Conservation (phyloP, 2,329 filamentous ascomycete genomes). For the Mariannaea elegans region DNA sequence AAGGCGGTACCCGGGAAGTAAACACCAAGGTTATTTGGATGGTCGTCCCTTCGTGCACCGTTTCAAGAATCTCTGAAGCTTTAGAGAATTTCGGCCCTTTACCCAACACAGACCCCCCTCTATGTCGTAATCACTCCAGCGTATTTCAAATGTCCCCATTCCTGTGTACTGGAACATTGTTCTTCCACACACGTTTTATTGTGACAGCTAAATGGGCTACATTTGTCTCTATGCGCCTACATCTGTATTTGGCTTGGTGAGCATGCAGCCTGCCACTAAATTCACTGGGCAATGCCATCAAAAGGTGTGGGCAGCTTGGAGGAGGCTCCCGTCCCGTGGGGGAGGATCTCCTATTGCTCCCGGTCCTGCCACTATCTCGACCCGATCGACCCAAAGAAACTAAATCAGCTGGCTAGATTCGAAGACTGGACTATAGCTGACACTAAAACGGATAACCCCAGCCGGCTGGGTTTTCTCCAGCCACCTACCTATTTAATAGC, state of each 20-base stretch:
- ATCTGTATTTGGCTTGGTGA: conserved; percentile 7
- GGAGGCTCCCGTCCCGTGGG: conserved; percentile 2
- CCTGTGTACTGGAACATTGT: background rate
- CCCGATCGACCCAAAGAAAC: conserved; percentile 1
- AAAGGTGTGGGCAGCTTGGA: background rate
- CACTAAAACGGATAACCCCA: background rate
- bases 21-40: background rate
- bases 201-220: background rate
- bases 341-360: background rate
- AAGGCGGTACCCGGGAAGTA: background rate
- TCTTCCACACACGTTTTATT: background rate
- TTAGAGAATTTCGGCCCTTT: background rate
- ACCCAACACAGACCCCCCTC: background rate
- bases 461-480: background rate
- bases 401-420: background rate
- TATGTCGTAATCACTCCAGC: background rate
- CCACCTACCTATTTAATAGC: background rate
- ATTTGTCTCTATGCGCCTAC: background rate
- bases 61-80: background rate
- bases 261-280: conserved; percentile 8
- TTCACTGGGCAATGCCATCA: background rate
- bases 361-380: conserved; percentile 12
- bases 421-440: background rate
- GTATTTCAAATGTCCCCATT: background rate
- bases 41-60: background rate